Evolutionary conservation across 2,329 filamentous ascomycete genomes (phyloP).

Genomic region (Monosporascus ibericus): DNA sequence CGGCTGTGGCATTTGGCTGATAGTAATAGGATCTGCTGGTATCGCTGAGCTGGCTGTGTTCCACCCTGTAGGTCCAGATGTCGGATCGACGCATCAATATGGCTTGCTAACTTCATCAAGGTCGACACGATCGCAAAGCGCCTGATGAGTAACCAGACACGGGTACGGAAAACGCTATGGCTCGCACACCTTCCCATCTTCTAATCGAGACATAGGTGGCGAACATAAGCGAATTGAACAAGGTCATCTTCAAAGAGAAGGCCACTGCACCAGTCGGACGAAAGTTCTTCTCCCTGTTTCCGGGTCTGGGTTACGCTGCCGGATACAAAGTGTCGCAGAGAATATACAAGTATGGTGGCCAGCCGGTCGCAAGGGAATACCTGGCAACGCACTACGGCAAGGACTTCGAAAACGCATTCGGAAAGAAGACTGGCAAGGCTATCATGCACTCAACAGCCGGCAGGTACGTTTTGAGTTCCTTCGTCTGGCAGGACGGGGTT

Average conservation of each 20-base stretch:
- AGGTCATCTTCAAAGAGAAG: constrained; percentile 90
- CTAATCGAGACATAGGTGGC: constrained; percentile 14
- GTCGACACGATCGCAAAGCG: constrained; percentile 98
- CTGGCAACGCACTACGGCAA: constrained; percentile 72
- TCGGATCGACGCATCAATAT: background rate
- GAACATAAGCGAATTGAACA: constrained; percentile 60
- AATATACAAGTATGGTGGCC: constrained; percentile 98
- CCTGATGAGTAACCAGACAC: constrained; percentile 95
- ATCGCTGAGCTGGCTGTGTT: constrained; percentile 64
- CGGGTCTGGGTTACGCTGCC: constrained; percentile 92
- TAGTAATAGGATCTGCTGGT: constrained; percentile 49
- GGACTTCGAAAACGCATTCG: constrained; percentile 83
- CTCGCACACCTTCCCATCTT: background rate
- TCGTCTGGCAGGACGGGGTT: background rate
- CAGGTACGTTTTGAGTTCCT: constrained; percentile 47
- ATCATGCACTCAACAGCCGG: constrained; percentile 97
- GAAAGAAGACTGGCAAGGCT: constrained; percentile 95
- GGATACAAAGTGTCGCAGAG: constrained; percentile 97
- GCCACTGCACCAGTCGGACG: constrained; percentile 61
- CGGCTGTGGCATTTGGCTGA: constrained; percentile 3
- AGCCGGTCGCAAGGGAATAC: constrained; percentile 91
- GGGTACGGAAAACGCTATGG: constrained; percentile 37
- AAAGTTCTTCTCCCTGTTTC: constrained; percentile 95
- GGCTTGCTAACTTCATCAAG: constrained; percentile 37
- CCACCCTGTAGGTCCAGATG: constrained; percentile 48